These are phyloP conservation scores for Kuraishia cidri DNA, from an alignment of 805 yeast genomes.

Conservation along the genomic window DNA sequence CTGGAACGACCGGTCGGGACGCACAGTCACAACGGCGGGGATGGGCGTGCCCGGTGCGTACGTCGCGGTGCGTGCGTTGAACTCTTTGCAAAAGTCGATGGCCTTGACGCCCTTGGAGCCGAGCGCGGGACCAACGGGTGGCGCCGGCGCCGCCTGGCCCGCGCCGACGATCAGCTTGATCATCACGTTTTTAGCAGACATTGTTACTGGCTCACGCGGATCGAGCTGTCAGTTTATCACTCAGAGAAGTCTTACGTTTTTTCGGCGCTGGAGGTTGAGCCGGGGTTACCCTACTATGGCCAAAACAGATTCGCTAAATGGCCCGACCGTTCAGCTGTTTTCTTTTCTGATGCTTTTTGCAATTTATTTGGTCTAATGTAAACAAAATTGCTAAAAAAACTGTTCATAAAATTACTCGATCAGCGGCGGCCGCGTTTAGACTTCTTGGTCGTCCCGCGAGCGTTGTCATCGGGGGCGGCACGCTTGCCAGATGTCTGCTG, in stretches of 20 bases:
- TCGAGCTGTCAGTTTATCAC: not conserved
- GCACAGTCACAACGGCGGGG: constrained; percentile 77
- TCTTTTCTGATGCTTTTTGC: too few species aligned
- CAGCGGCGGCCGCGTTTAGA: too few species aligned
- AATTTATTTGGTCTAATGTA: too few species aligned
- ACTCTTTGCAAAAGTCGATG: constrained; percentile 96
- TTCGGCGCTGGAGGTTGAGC: not conserved
- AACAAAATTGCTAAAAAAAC: too few species aligned
- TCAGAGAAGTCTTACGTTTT: too few species aligned
- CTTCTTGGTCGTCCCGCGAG: too few species aligned
- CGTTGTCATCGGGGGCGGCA: too few species aligned
- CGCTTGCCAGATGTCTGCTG: too few species aligned
- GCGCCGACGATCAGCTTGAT: constrained; percentile 93
- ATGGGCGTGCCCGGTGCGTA: constrained; percentile 82
- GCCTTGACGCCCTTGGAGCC: constrained; percentile 99
- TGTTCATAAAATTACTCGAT: too few species aligned
- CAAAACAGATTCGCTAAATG: too few species aligned
- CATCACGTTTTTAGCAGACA: constrained; percentile 37
- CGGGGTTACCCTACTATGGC: too few species aligned
- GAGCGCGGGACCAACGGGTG: constrained; percentile 98
- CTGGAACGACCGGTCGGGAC: constrained; percentile 85
- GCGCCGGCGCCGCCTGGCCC: constrained; percentile 97
- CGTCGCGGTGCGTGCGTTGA: constrained; percentile 92
- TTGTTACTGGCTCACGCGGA: constrained; percentile 2
- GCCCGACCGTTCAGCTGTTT: not conserved